Base-by-base conservation (phyloP, 2,329 filamentous ascomycete species). In the Juglanconis juglandina region DNA sequence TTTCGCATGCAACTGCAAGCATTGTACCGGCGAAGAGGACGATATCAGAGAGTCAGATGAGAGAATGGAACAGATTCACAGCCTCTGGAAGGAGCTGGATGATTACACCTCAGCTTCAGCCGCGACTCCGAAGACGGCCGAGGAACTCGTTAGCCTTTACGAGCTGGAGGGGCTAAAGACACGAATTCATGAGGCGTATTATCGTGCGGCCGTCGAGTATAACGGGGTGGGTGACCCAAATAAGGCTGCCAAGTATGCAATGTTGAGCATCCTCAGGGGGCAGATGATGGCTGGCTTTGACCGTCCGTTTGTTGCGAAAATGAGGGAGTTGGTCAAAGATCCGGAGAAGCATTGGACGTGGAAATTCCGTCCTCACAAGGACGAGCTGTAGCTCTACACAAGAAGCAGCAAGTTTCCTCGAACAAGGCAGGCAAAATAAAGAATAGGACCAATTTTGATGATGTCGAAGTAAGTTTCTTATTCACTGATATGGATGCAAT, bases 131-230 rank as follows among this genome's bases (percentile, higher is more conserved):
- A 42, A 41, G 1, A 59, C 47, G 17, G 56, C 56, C 14, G 56
- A 54, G 41, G 41, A 24, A 5, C 56, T 59, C 8, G 10, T 59
- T 4, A n/a, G 47, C 7, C 50, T 59, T 33, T 59, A 59, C 50
- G 34, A 53, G 14, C 39, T 47, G 24, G 56, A 59, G 42, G n/a
- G 30, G 5, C 9, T 59, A 24, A 52, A 59, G 3, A 59, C 50
- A 6, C 56, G 56, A 7, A 59, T 59, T 8, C 56, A 59, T 2
- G 56, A 59, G 24, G 56, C 56, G 35, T 14, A 59, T n/a, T 59
- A 59, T 5, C 56, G 56, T 5, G 56, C 56, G 14, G 42, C 56
- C 1, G 34, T 59, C 35, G 56, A 59, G 35, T 59, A 52, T 32
- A 59, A 49, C 32, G 56, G 49, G 4, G 42, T 35, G 4, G 56